These are phyloP conservation scores for Lodderomyces beijingensis DNA, from an alignment of 1,139 yeast genomes.

Conservation along the genomic window DNA sequence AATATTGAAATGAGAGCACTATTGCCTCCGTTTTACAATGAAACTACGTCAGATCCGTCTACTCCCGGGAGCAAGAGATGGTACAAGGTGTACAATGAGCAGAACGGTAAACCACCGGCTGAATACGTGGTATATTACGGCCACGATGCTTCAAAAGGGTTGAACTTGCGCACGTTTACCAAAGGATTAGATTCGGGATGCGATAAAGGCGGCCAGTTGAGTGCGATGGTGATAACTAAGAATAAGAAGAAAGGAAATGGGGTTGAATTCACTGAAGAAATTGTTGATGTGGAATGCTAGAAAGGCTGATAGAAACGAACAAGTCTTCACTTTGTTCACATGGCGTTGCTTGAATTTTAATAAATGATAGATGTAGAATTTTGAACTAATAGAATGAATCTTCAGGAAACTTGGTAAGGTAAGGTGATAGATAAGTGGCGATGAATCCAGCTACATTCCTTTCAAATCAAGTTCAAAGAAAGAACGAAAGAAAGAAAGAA, in stretches of 20 bases:
- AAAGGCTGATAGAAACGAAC: not conserved
- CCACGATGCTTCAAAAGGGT: conserved; percentile 81
- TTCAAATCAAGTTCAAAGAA: too few relatives aligned
- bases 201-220: conserved; percentile 65
- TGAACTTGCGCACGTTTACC: conserved; percentile 59
- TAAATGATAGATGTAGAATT: too few relatives aligned
- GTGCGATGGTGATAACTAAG: conserved; percentile 48
- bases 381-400: too few relatives aligned
- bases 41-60: conserved; percentile 49
- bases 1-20: conserved; percentile 61
- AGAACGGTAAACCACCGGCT: conserved; percentile 34
- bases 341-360: too few relatives aligned
- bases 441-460: too few relatives aligned
- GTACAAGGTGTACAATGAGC: conserved; percentile 59
- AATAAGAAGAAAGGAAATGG: conserved; percentile 5
- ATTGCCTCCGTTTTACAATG: conserved; percentile 52
- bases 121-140: conserved; percentile 70
- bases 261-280: conserved; percentile 7
- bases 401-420: too few relatives aligned
- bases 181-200: conserved; percentile 84
- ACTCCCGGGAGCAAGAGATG: conserved; percentile 53
- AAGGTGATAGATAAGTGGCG: too few relatives aligned
- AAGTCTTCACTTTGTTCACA: not conserved
- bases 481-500: too few relatives aligned
- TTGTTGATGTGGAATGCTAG: conserved; percentile 13